A percentile compares a stretch with the other conserved stretches of the same genome.
Conservation (phyloP, 2,329 filamentous ascomycete genomes). For the Aureobasidium leucospermi region DNA sequence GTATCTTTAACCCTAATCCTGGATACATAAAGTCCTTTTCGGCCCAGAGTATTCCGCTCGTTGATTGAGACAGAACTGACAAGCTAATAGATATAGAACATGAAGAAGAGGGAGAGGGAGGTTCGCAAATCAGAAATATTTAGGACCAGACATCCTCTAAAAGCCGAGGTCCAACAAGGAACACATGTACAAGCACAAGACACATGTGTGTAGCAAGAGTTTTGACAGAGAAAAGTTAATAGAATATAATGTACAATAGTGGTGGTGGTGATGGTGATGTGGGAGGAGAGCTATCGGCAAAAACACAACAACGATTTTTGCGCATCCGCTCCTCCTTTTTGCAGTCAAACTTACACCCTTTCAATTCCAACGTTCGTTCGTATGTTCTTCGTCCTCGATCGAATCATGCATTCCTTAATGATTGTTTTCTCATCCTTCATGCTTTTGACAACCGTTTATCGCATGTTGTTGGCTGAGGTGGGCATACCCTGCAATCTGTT, state of each 20-base stretch:
- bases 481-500: constrained; percentile 41
- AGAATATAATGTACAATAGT: constrained; percentile 4
- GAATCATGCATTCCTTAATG: background rate
- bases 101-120: no score
- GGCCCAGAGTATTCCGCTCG: no score
- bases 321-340: background rate
- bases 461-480: constrained; percentile 18
- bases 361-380: background rate
- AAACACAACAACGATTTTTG: background rate
- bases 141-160: background rate
- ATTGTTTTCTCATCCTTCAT: background rate
- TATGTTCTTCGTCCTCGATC: background rate
- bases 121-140: background rate
- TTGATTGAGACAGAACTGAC: no score
- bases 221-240: background rate
- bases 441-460: constrained; percentile 3
- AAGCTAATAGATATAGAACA: no score
- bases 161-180: no score
- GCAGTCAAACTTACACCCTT: background rate
- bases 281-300: no score
- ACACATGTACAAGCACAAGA: background rate
- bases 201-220: background rate
- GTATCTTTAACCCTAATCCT: no score
- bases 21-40: no score
- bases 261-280: background rate